Percentiles rank a stretch among this genome's conserved stretches.
These are phyloP conservation scores for Didymella keratinophila DNA, from an alignment of 2,329 filamentous ascomycete genomes.

Conservation along the genomic window DNA sequence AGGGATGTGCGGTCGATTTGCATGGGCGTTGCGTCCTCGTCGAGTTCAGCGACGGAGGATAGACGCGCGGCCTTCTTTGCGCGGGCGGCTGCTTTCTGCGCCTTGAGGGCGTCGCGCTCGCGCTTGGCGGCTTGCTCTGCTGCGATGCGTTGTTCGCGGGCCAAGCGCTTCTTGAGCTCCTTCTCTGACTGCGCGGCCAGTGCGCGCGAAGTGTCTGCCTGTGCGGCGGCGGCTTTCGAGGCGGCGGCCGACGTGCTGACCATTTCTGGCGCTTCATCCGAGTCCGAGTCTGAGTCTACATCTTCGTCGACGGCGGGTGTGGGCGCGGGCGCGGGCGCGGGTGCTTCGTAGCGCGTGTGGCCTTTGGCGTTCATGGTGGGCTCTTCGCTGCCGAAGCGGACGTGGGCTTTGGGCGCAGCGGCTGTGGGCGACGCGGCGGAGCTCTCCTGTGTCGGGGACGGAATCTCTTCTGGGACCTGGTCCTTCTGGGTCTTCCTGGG, in stretches of 20 bases:
- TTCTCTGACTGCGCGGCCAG: constrained; percentile 40
- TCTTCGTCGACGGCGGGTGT: constrained; percentile 9
- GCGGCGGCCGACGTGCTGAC: constrained; percentile 45
- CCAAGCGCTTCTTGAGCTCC: constrained; percentile 41
- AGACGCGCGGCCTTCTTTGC: constrained; percentile 38
- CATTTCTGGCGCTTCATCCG: constrained; percentile 51
- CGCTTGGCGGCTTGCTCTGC: constrained; percentile 46
- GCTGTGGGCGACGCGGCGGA: constrained; percentile 24
- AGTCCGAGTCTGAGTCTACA: constrained; percentile 40
- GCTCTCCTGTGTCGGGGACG: constrained; percentile 41
- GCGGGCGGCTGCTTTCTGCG: constrained; percentile 42
- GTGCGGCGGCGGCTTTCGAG: constrained; percentile 37
- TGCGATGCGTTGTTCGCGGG: constrained; percentile 40
- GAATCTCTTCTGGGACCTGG: constrained; percentile 32
- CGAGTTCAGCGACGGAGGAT: constrained; percentile 1
- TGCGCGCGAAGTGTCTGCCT: constrained; percentile 43
- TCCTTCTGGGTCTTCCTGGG: constrained; percentile 25
- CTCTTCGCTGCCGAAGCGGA: constrained; percentile 50
- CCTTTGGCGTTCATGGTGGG: constrained; percentile 30
- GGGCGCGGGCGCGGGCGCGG: background rate
- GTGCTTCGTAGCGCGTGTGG: constrained; percentile 23
- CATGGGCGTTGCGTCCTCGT: background rate
- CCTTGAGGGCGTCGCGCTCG: constrained; percentile 40
- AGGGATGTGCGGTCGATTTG: constrained; percentile 33
- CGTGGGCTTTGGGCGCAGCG: constrained; percentile 32